A percentile compares a stretch with the other conserved stretches of the same genome.
Conservation (phyloP, 1,139 yeast species). For the Sugiyamaella novakii region DNA sequence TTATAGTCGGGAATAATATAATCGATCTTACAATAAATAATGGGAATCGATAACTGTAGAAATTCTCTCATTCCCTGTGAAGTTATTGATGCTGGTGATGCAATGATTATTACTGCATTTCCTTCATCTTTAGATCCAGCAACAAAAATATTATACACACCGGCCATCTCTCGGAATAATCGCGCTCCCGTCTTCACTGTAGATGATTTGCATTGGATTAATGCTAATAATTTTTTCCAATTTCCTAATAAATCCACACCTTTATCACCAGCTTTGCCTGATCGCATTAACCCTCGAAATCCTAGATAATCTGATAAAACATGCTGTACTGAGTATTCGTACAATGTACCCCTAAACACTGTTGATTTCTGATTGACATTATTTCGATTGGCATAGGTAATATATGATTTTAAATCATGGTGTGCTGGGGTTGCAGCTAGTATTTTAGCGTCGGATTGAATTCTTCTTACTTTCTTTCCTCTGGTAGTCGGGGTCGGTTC, state of each 20-base stretch:
- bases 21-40: constrained; percentile 38
- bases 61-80: constrained; percentile 59
- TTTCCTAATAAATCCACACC: constrained; percentile 61
- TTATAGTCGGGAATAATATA: constrained; percentile 21
- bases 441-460: constrained; percentile 2
- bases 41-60: constrained; percentile 53
- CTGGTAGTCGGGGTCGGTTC: no score
- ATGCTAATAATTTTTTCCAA: constrained; percentile 39
- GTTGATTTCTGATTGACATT: constrained; percentile 47
- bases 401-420: constrained; percentile 37
- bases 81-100: constrained; percentile 64
- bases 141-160: constrained; percentile 49
- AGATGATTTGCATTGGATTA: constrained; percentile 62
- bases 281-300: constrained; percentile 46
- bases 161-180: constrained; percentile 60
- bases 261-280: constrained; percentile 71
- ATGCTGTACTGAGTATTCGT: constrained; percentile 58
- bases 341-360: constrained; percentile 68
- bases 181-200: constrained; percentile 54
- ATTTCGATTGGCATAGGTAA: constrained; percentile 39
- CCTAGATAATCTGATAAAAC: constrained; percentile 47
- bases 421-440: constrained; percentile 23
- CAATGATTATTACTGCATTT: constrained; percentile 47
- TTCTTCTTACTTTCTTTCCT: neutral
- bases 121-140: constrained; percentile 36